Evolutionary conservation across 163 green algal genomes (phyloP), one percentile per base, ranked within the genome.

Genomic region (Volvox carteri): DNA sequence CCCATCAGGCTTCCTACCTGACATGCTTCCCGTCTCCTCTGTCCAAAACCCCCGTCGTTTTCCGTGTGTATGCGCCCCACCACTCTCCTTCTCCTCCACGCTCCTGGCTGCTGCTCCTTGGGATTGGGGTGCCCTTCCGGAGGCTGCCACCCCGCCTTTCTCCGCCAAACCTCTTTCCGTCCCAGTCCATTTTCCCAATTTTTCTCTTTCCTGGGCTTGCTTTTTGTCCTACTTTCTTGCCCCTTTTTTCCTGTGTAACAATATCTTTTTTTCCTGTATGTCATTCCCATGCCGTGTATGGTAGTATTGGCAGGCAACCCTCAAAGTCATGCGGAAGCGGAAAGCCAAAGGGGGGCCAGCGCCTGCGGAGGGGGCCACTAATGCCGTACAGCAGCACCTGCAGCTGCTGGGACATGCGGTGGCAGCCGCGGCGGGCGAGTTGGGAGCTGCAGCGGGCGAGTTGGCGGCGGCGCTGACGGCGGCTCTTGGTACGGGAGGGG

Each of bases 401-500:
- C 42, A 67, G n/a, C 35, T 0, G 6, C 62, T 86, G 30, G 30
- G 2, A 14, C 42, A 68, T 25, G 60, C 11, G 1, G 30, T 86
- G n/a, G 21, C 62, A 9, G 44, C 30, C 23, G 44, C 79, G 5
- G 62, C 79, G 41, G 44, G 4, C 5, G n/a, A 78, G 62, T 60
- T 86, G 79, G 62, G 30, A 18, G 42, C 60, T n/a, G 62, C 79
- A 30, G 79, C 60, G 5, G 8, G 30, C 1, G 62, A 50, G 0
- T 48, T 16, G 28, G 79, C 11, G 0, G 79, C 67, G 16, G 46
- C 79, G 79, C 62, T 86, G 62, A 35, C 79, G 62, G 65, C 42
- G 33, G 30, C 46, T 42, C 37, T 18, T n/a, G 42, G 23, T 3
- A 21, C 42, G 14, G 41, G 4, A 7, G 78, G 39, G 75, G n/a